A percentile compares a stretch with the other conserved stretches of the same genome.
phyloP scores from a whole-genome alignment of 1,284 basidiomycete species.

The Papiliotrema laurentii region DNA sequence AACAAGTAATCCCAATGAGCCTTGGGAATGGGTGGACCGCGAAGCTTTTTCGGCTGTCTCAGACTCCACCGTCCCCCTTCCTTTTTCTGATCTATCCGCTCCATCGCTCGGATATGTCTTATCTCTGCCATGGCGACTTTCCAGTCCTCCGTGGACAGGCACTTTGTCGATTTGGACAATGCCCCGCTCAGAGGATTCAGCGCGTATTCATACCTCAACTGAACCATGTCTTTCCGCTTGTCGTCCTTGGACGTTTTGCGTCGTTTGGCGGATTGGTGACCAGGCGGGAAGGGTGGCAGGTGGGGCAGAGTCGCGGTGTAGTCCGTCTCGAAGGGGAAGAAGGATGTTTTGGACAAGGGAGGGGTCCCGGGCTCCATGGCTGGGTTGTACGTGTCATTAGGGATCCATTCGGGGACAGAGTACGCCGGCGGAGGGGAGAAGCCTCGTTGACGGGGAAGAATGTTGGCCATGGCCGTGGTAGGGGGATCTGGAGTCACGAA shows the following conservation, averaged over 20 bases:
- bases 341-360: conserved; percentile 19
- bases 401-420: conserved; percentile 31
- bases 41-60: conserved; percentile 90
- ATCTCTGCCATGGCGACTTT: conserved; percentile 66
- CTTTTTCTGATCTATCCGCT: conserved; percentile 81
- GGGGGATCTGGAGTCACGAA: background rate
- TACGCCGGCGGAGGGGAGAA: conserved; percentile 5
- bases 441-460: background rate
- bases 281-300: conserved; percentile 29
- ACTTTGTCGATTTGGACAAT: conserved; percentile 34
- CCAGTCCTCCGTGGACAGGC: conserved; percentile 42
- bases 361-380: conserved; percentile 15
- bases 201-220: conserved; percentile 28
- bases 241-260: conserved; percentile 22
- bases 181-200: conserved; percentile 36
- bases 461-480: background rate
- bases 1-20: conserved; percentile 93
- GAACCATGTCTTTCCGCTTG: conserved; percentile 25
- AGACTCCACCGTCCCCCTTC: conserved; percentile 81
- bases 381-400: conserved; percentile 34
- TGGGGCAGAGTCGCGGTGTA: conserved; percentile 29
- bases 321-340: conserved; percentile 37
- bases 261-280: conserved; percentile 10
- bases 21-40: conserved; percentile 73
- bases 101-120: conserved; percentile 70